These are phyloP conservation scores for Podosphaera fusca DNA, from an alignment of 2,329 filamentous ascomycete genomes.

Conservation along the genomic window DNA sequence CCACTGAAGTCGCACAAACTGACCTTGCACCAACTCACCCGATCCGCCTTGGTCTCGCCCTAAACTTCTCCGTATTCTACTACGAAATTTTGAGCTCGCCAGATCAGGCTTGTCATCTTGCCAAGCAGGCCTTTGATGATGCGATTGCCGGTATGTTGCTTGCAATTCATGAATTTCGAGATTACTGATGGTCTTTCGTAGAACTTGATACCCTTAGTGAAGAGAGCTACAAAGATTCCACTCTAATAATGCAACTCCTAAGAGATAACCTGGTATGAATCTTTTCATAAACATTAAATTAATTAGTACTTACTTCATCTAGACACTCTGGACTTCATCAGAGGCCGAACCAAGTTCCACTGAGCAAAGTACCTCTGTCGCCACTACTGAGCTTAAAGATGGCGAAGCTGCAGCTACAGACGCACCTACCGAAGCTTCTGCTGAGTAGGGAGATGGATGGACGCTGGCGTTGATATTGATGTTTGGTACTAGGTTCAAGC, in stretches of 20 bases:
- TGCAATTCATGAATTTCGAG: background rate
- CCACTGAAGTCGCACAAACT: slow-evolving; percentile 93
- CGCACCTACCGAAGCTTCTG: slow-evolving; percentile 11
- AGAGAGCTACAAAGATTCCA: slow-evolving; percentile 97
- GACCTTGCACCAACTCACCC: slow-evolving; percentile 94
- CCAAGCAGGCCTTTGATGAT: slow-evolving; percentile 97
- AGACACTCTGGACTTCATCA: slow-evolving; percentile 85
- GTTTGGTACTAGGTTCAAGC: slow-evolving; percentile 14
- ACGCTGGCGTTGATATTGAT: slow-evolving; percentile 17
- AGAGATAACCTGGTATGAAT: slow-evolving; percentile 55
- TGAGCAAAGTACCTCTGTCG: slow-evolving; percentile 16
- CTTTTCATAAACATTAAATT: background rate
- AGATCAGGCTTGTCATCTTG: slow-evolving; percentile 90
- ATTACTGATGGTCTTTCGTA: slow-evolving; percentile 21
- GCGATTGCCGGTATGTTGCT: slow-evolving; percentile 36
- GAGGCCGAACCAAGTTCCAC: slow-evolving; percentile 36
- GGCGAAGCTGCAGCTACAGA: slow-evolving; percentile 25
- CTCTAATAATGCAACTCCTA: slow-evolving; percentile 96
- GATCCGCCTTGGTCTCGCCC: slow-evolving; percentile 87
- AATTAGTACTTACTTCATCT: background rate
- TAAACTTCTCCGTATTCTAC: slow-evolving; percentile 99
- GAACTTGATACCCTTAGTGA: slow-evolving; percentile 91
- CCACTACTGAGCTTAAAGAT: slow-evolving; percentile 28
- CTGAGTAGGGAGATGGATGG: slow-evolving; percentile 12
- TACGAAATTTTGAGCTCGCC: slow-evolving; percentile 98